These are phyloP conservation scores for Fusarium heterosporum DNA, from an alignment of 2,329 filamentous ascomycete species.

Conservation along the genomic window DNA sequence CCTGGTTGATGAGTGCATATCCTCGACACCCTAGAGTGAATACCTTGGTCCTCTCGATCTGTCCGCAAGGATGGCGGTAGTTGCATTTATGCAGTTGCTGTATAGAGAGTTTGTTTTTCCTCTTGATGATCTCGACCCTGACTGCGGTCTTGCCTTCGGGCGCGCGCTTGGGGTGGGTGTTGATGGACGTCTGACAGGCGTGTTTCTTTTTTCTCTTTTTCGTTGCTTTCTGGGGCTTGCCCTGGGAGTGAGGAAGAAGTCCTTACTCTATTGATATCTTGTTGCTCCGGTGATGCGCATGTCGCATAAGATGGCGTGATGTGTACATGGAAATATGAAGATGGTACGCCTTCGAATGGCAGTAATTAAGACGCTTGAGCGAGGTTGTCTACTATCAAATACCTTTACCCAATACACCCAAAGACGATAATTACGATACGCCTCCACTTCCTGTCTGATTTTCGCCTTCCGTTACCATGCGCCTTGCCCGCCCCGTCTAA, in stretches of 20 bases:
- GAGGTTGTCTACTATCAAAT: background rate
- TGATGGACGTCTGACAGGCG: slow-evolving; percentile 91
- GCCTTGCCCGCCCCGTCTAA: background rate
- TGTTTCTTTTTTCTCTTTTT: slow-evolving; percentile 65
- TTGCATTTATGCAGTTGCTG: slow-evolving; percentile 57
- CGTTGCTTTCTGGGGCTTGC: slow-evolving; percentile 63
- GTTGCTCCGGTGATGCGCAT: background rate
- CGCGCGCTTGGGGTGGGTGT: slow-evolving; percentile 82
- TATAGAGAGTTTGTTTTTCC: slow-evolving; percentile 82
- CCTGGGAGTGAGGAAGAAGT: slow-evolving; percentile 64
- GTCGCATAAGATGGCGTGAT: fast-evolving
- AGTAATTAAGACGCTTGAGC: too few relatives aligned
- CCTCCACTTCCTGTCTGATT: background rate
- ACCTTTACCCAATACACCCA: background rate
- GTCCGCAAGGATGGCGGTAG: slow-evolving; percentile 67
- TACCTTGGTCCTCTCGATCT: slow-evolving; percentile 47
- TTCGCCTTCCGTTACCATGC: background rate
- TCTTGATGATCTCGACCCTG: slow-evolving; percentile 91
- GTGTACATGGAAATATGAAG: too few relatives aligned
- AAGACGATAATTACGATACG: background rate
- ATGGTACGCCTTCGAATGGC: too few relatives aligned
- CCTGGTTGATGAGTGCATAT: slow-evolving; percentile 64
- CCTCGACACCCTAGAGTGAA: slow-evolving; percentile 71
- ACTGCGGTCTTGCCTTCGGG: slow-evolving; percentile 78
- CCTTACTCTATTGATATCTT: background rate